These are phyloP conservation scores for Dendrothele bispora DNA, from an alignment of 768 basidiomycete genomes.

Conservation along the genomic window DNA sequence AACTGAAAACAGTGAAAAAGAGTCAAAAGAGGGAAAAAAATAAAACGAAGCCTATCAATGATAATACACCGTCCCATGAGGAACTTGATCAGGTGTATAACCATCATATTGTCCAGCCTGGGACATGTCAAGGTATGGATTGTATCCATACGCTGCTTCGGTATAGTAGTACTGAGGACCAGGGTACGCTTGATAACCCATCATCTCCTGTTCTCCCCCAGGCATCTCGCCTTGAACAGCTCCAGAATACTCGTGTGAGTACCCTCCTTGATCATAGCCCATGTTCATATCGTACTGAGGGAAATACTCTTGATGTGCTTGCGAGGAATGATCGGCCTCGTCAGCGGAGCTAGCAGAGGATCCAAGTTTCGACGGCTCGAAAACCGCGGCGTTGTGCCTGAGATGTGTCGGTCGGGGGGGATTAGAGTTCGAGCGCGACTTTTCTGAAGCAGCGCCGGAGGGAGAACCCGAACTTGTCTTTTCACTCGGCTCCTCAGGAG, in stretches of 20 bases:
- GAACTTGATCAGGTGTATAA: conserved; percentile 55
- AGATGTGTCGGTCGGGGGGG: conserved; percentile 27
- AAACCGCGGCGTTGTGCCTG: conserved; percentile 22
- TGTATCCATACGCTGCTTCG: conserved; percentile 67
- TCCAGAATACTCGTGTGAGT: too few species aligned
- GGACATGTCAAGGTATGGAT: conserved; percentile 67
- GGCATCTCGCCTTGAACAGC: too few species aligned
- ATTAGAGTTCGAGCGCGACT: conserved; percentile 26
- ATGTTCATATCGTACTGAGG: too few species aligned
- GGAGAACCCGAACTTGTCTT: conserved; percentile 29
- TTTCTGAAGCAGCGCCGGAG: conserved; percentile 33
- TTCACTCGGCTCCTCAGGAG: conserved; percentile 40
- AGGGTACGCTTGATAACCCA: conserved; percentile 56
- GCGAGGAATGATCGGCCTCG: too few species aligned
- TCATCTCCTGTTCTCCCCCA: conserved; percentile 27
- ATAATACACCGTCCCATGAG: conserved; percentile 61
- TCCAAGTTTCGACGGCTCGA: conserved; percentile 11
- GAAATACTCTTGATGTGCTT: too few species aligned
- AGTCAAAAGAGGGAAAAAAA: conserved; percentile 18
- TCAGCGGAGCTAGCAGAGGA: background rate
- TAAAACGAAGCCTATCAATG: conserved; percentile 33
- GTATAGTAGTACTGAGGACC: conserved; percentile 65
- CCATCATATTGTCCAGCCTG: conserved; percentile 66
- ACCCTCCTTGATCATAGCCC: too few species aligned
- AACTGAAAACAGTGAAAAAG: conserved; percentile 11